A percentile compares a stretch with the other conserved stretches of the same genome.
Evolutionary conservation across 208 protist species (phyloP).

Genomic region (Leishmania martiniquensis): DNA sequence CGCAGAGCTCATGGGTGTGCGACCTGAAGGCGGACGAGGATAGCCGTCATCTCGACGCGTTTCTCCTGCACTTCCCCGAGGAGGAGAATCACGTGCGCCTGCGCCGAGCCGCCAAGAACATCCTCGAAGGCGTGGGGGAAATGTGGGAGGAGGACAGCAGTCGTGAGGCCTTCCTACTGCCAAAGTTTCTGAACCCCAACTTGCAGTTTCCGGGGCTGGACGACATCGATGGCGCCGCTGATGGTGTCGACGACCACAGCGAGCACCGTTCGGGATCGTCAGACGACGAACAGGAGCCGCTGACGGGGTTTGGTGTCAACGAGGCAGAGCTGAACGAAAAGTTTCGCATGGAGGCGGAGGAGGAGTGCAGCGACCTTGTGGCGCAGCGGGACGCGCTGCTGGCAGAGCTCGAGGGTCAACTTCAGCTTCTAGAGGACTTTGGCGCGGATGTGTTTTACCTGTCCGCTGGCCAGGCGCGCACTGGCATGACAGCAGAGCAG

Average conservation of each 20-base stretch:
- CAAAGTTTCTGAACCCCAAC: conserved; percentile 14
- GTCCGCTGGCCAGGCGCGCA: conserved; percentile 39
- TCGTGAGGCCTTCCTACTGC: conserved; percentile 21
- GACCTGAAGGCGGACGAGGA: conserved; percentile 30
- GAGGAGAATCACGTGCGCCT: conserved; percentile 65
- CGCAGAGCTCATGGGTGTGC: neutral
- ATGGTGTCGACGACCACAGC: conserved; percentile 5
- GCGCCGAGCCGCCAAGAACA: conserved; percentile 56
- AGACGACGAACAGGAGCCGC: conserved; percentile 16
- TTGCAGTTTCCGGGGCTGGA: conserved; percentile 7
- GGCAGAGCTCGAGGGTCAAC: conserved; percentile 47
- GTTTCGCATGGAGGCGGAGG: conserved; percentile 64
- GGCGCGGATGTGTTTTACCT: conserved; percentile 57
- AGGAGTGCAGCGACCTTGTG: conserved; percentile 63
- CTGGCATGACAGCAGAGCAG: conserved; percentile 44
- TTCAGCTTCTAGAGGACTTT: conserved; percentile 46
- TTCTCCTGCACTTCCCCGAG: conserved; percentile 71
- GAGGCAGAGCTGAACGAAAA: conserved; percentile 41
- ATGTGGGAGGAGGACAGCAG: conserved; percentile 22
- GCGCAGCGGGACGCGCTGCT: conserved; percentile 44
- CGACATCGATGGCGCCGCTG: conserved; percentile 7
- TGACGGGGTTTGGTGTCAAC: conserved; percentile 52
- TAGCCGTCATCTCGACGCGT: conserved; percentile 44
- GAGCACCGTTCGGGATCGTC: conserved; percentile 1
- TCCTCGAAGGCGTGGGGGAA: conserved; percentile 48